Evolutionary conservation across 169 alveolate genomes (phyloP).

Genomic region (Plasmodium coatneyi): DNA sequence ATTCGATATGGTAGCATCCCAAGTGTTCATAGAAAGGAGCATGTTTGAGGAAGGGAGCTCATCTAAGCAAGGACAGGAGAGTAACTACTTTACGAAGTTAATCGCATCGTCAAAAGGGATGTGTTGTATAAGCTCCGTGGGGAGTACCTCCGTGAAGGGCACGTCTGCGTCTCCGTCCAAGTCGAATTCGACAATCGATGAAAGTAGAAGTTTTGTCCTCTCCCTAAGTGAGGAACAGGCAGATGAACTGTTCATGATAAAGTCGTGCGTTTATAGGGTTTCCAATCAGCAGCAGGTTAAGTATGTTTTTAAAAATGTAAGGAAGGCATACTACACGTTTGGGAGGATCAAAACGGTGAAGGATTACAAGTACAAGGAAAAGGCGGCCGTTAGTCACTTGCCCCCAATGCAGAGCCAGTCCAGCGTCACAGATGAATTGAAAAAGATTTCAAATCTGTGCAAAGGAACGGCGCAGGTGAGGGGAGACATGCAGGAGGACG

Average conservation of each 20-base stretch:
- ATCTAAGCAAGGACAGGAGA: not conserved
- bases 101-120: not conserved
- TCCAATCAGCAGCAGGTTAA: not conserved
- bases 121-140: not conserved
- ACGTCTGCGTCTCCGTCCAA: not conserved
- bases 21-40: slow-evolving; percentile 7
- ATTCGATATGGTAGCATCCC: not conserved
- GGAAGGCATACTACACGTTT: not conserved
- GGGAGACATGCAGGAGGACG: not conserved
- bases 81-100: not conserved
- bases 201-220: not conserved
- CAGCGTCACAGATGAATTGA: slow-evolving; percentile 4
- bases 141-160: not conserved
- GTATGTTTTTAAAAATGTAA: not conserved
- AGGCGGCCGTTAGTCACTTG: not conserved
- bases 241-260: slow-evolving; percentile 7
- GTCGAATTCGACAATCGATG: not conserved
- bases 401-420: not conserved
- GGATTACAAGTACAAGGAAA: slow-evolving; percentile 42
- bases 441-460: not conserved
- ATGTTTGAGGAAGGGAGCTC: not conserved
- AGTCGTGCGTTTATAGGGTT: not conserved
- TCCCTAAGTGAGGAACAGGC: not conserved
- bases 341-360: slow-evolving; percentile 23
- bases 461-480: not conserved